Conservation (phyloP, 2,329 filamentous ascomycete genomes). For the Trichoderma endophyticum region DNA sequence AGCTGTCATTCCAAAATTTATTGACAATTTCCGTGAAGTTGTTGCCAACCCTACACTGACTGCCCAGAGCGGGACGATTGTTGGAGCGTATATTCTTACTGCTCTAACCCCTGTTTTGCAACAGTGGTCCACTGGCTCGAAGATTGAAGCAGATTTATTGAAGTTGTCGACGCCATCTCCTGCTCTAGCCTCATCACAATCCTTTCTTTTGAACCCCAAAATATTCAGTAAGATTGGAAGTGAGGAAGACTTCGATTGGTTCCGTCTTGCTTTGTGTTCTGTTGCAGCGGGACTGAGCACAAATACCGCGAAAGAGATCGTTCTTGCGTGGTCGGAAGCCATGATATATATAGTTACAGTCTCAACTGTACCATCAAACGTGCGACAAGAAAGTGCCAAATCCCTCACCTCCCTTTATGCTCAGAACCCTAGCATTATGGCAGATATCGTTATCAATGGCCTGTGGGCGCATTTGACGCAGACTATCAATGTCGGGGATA, state of each 20-base stretch:
- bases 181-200: conserved; percentile 72
- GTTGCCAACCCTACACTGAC: conserved; percentile 73
- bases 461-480: conserved; percentile 77
- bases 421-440: conserved; percentile 55
- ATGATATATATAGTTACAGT: conserved; percentile 76
- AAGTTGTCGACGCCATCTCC: conserved; percentile 65
- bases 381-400: conserved; percentile 61
- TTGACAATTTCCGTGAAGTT: conserved; percentile 75
- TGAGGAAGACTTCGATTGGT: conserved; percentile 77
- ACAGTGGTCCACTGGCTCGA: conserved; percentile 52
- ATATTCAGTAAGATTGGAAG: conserved; percentile 76
- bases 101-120: conserved; percentile 59
- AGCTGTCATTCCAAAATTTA: conserved; percentile 50
- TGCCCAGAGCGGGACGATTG: conserved; percentile 77
- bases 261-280: conserved; percentile 65
- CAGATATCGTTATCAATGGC: conserved; percentile 63
- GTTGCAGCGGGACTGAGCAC: conserved; percentile 55
- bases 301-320: conserved; percentile 46
- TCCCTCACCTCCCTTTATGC: conserved; percentile 65
- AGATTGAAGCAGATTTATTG: conserved; percentile 43
- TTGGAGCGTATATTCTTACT: conserved; percentile 71
- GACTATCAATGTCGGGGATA: conserved; percentile 62
- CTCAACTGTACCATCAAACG: conserved; percentile 54
- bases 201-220: conserved; percentile 79
- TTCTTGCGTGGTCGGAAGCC: conserved; percentile 75